Evolutionary conservation across 129 eudicot species (phyloP), one percentile per base, ranked within the genome.

Genomic region (Gnaphalium uliginosum): DNA sequence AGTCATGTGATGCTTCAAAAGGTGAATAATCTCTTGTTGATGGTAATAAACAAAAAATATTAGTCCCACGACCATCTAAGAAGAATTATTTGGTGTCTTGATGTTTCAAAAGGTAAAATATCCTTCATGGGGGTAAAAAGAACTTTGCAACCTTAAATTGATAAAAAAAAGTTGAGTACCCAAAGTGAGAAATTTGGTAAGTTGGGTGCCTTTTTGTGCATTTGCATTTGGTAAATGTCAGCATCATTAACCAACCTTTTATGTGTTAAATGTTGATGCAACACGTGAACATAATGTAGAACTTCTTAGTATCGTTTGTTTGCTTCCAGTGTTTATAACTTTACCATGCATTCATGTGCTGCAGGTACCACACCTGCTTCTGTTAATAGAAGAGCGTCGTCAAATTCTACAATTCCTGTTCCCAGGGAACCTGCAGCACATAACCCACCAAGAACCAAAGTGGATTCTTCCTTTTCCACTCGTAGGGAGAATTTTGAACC

Each of bases 291-390:
- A 4, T 3, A 61, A 61, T 9, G 13, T 22, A 27, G 18, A 66
- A 66, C 30, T 21, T 67, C 5, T 19, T 39, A 21, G 32, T 15
- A 67, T 37, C 10, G 4, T 73, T 37, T 43, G 56, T 26, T 74
- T 74, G 35, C 69, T 56, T 71, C 63, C 32, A 8, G 46, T 43
- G 22, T 23, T 66, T 81, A 29, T 57, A 10, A 41, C 48, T 56
- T 71, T 41, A 46, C 22, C 58, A 46, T 54, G 35, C 43, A 37
- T 61, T 67, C 63, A 35, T 72, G 13, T 27, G 51, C 62, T 30
- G 70, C 74, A 89, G 96, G 86, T 73, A 43, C 78, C 39, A 39
- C 81, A 48, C 48, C 82, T 35, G 64, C 75, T 23, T 58, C 87
- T 81, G 58, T 62, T 48, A 83, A 74, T 80, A 72, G 60, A 48